Conservation (phyloP, 2,329 filamentous ascomycete species). For the Aschersonia sp. region DNA sequence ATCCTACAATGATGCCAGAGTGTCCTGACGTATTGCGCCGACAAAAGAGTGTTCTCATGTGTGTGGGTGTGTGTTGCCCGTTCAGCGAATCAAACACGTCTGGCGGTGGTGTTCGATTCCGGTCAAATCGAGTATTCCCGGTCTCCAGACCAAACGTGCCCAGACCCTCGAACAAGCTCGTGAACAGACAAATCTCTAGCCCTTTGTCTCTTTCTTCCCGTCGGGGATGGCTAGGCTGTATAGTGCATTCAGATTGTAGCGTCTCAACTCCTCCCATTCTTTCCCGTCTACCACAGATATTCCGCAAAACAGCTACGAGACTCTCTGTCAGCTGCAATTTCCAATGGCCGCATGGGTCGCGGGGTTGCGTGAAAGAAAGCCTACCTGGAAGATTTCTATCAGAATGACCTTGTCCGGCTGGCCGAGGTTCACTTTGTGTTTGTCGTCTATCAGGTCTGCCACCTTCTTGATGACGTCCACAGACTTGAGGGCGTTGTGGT, state of each 20-base stretch:
- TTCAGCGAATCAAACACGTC: too few relatives aligned
- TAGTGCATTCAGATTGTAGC: slow-evolving; percentile 65
- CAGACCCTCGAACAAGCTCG: background rate
- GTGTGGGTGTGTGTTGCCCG: too few relatives aligned
- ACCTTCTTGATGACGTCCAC: slow-evolving; percentile 57
- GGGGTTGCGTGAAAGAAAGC: slow-evolving; percentile 3
- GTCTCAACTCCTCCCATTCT: slow-evolving; percentile 60
- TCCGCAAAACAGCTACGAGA: slow-evolving; percentile 52
- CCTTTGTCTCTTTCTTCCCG: background rate
- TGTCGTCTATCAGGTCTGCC: slow-evolving; percentile 46
- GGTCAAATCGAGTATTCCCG: too few relatives aligned
- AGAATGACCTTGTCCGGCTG: slow-evolving; percentile 67
- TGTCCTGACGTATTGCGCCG: too few relatives aligned
- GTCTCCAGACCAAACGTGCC: too few relatives aligned
- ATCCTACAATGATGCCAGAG: too few relatives aligned
- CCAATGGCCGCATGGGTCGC: background rate
- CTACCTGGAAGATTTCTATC: slow-evolving; percentile 68
- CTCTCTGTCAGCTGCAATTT: background rate
- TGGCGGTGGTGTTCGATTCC: too few relatives aligned
- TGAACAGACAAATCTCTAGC: background rate
- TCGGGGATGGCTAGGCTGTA: slow-evolving; percentile 25
- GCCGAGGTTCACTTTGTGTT: slow-evolving; percentile 64
- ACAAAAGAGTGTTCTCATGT: too few relatives aligned
- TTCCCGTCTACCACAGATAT: slow-evolving; percentile 60
- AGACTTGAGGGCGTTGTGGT: slow-evolving; percentile 54